Base-by-base conservation (phyloP, 768 basidiomycete genomes). In the Lactarius hatsudake region DNA sequence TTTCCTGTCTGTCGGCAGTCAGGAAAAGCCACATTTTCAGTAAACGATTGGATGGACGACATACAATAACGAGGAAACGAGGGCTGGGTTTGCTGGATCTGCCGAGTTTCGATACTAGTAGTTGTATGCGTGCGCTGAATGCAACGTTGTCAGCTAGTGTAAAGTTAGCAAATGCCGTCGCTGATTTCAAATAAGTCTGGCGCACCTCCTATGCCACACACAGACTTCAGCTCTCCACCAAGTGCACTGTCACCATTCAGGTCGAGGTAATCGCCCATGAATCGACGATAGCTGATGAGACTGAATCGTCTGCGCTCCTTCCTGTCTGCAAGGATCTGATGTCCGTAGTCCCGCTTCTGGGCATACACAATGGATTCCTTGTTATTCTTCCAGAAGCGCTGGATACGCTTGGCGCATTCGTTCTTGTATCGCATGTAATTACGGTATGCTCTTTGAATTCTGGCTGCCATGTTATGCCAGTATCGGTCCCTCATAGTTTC, bases 401-500 rank as follows among this genome's bases (percentile, higher is more conserved):
- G 97, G 62, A 99, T 98, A 62, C 94, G 90, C 40, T 85, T 86
- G 13, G 97, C 97, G 73, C 94, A 96, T 74, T 98, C 97, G 72
- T 95, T 86, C 78, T 92, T 94, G 79, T 97, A 93, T 10, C 96
- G 87, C 84, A 96, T 85, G 76, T 97, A 97, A 75, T 97, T 96
- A 66, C 96, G 84, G 85, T 89, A 99, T 5, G 94, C 94, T 40
- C 97, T 88, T 77, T 99, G 97, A 61, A 99, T 99, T 55, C 97
- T 90, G 30, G 80, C 86, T 0, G 97, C 97, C 97, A 99, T 99
- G 77, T 98, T 98, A 77, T 99, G 97, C 97, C 97, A 99, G 77
- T 98, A 99, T 62, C 92, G 87, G 76, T 99, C 97, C 61, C 97
- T 89, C 94, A 98, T 98, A 8, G 94, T 96, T 80, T 99, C 97